These are phyloP conservation scores for Cercospora berteroae DNA, from an alignment of 2,329 filamentous ascomycete species.

Conservation along the genomic window DNA sequence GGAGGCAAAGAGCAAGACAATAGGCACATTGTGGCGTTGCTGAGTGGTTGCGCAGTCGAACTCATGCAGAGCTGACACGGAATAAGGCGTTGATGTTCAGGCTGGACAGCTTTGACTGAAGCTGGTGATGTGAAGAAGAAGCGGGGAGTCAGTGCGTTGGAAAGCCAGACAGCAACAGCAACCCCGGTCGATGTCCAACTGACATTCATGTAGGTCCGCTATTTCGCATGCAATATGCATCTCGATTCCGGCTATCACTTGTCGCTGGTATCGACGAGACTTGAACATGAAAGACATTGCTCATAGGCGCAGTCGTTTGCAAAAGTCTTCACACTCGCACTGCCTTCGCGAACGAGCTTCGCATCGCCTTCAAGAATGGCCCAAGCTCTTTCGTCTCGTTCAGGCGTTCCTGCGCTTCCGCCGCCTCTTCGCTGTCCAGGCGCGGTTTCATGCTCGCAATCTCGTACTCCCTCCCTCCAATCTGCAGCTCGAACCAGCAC, in stretches of 20 bases:
- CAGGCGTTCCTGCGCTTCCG: slow-evolving; percentile 71
- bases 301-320: background rate
- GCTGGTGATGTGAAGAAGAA: background rate
- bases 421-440: slow-evolving; percentile 73
- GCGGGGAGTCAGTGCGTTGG: background rate
- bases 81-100: background rate
- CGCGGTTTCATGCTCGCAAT: slow-evolving; percentile 79
- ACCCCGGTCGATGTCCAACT: background rate
- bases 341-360: slow-evolving; percentile 66
- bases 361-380: slow-evolving; percentile 75
- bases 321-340: slow-evolving; percentile 33
- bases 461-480: slow-evolving; percentile 77
- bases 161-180: background rate
- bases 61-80: background rate
- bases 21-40: background rate
- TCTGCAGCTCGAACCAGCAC: slow-evolving; percentile 90
- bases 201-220: background rate
- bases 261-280: background rate
- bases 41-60: background rate
- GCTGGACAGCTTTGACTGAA: background rate
- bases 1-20: background rate
- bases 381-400: slow-evolving; percentile 77
- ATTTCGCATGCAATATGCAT: background rate
- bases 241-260: background rate
- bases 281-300: background rate